phyloP scores from a whole-genome alignment of 1,139 yeast genomes.

The Debaryomyces singareniensis region DNA sequence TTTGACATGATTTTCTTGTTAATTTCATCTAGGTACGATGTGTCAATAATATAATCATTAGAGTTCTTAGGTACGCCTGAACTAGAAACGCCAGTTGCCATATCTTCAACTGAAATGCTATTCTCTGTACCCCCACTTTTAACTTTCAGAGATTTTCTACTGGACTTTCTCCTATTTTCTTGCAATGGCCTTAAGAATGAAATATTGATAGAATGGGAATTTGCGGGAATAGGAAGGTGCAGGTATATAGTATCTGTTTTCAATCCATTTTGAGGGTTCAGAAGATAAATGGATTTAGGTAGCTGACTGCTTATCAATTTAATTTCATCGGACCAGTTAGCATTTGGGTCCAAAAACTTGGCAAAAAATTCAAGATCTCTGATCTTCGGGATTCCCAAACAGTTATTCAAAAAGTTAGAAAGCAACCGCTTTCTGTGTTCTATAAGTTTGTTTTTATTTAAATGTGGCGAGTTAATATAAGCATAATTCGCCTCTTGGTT shows the following conservation, averaged over 20 bases:
- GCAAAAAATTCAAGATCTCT: conserved; percentile 59
- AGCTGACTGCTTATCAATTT: conserved; percentile 31
- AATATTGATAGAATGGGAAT: conserved; percentile 18
- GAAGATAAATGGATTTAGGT: conserved; percentile 35
- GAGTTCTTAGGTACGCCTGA: background rate
- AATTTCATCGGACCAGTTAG: conserved; percentile 64
- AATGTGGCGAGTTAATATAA: conserved; percentile 39
- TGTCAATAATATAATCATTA: conserved; percentile 16
- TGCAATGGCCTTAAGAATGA: conserved; percentile 23
- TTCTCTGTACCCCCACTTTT: background rate
- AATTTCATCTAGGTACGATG: conserved; percentile 54
- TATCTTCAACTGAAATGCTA: background rate
- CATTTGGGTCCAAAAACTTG: conserved; percentile 78
- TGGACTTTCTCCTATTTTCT: conserved; percentile 22
- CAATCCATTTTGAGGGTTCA: conserved; percentile 55
- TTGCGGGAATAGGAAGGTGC: conserved; percentile 56
- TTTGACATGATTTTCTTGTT: conserved; percentile 61
- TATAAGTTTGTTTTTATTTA: conserved; percentile 34
- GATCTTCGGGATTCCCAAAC: conserved; percentile 53
- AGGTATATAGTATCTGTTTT: conserved; percentile 55
- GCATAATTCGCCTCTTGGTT: conserved; percentile 17
- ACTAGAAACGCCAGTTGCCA: background rate
- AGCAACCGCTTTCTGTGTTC: conserved; percentile 73
- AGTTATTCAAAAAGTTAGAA: conserved; percentile 70
- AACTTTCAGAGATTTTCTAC: conserved; percentile 19